Percentiles rank a stretch among this genome's conserved stretches.
These are phyloP conservation scores for Stemphylium beticola DNA, from an alignment of 2,329 filamentous ascomycete genomes.

Conservation along the genomic window DNA sequence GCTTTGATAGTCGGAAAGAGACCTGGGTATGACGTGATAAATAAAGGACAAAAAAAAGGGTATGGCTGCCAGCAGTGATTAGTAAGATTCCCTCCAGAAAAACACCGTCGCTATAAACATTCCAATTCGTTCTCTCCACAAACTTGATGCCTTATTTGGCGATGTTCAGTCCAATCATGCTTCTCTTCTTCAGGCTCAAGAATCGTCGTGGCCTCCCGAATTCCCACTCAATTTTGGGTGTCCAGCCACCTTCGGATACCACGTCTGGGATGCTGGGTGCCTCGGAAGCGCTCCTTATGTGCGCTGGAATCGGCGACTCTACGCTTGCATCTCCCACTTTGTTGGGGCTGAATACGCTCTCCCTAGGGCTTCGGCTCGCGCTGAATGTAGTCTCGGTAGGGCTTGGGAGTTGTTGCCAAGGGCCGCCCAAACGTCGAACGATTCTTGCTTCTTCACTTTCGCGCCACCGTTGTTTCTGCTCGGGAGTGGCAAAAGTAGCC, in stretches of 20 bases:
- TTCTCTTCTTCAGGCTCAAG: slow-evolving; percentile 27
- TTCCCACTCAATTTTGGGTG: slow-evolving; percentile 28
- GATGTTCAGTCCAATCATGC: slow-evolving; percentile 12
- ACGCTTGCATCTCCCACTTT: neutral
- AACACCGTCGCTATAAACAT: slow-evolving; percentile 1
- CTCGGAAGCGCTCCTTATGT: slow-evolving; percentile 13
- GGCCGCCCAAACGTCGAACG: slow-evolving; percentile 27
- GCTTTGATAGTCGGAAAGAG: neutral
- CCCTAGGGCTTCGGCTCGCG: slow-evolving; percentile 1
- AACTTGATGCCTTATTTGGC: neutral
- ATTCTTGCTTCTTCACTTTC: slow-evolving; percentile 30
- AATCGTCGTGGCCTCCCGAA: slow-evolving; percentile 25
- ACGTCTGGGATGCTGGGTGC: slow-evolving; percentile 30
- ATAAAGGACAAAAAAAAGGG: neutral
- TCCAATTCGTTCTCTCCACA: neutral
- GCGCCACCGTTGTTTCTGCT: slow-evolving; percentile 26
- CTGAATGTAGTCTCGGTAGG: slow-evolving; percentile 13
- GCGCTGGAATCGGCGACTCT: slow-evolving; percentile 1
- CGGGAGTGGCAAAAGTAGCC: slow-evolving; percentile 3
- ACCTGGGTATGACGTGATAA: slow-evolving; percentile 2
- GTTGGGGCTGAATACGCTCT: slow-evolving; percentile 8
- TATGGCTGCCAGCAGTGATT: slow-evolving; percentile 6
- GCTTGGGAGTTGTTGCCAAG: slow-evolving; percentile 20
- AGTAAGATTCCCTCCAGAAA: neutral
- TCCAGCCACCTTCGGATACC: slow-evolving; percentile 23